A percentile compares a stretch with the other conserved stretches of the same genome.
Evolutionary conservation across 208 protist genomes (phyloP).

Genomic region (Wallacemonas collosoma): DNA sequence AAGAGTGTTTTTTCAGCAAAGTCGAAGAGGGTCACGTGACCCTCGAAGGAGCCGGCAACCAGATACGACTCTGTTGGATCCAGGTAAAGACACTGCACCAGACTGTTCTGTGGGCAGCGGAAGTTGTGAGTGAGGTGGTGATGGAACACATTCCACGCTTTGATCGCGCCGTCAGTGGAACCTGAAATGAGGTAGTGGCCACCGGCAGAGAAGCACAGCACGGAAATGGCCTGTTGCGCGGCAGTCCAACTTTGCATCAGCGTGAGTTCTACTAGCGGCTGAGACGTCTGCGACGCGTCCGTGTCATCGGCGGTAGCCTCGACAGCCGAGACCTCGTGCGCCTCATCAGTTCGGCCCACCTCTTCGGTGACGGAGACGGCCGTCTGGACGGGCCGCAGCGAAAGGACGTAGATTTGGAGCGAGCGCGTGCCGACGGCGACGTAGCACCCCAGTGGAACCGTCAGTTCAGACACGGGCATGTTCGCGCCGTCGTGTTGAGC

Average conservation of each 20-base stretch:
- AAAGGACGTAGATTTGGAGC: constrained; percentile 80
- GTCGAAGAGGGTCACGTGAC: constrained; percentile 83
- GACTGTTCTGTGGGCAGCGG: constrained; percentile 44
- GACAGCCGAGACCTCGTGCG: background rate
- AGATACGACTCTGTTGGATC: constrained; percentile 65
- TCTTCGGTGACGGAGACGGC: background rate
- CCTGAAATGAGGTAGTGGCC: constrained; percentile 76
- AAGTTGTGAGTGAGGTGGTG: constrained; percentile 92
- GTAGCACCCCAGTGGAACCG: constrained; percentile 64
- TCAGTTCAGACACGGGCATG: constrained; percentile 17
- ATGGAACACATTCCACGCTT: constrained; percentile 90
- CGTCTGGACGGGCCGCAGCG: background rate
- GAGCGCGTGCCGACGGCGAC: constrained; percentile 79
- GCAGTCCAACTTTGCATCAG: constrained; percentile 78
- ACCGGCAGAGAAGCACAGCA: constrained; percentile 70
- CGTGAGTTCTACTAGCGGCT: constrained; percentile 24
- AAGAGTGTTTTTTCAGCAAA: constrained; percentile 72
- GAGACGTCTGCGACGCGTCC: background rate
- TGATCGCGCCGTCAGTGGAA: constrained; percentile 84
- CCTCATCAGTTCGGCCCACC: background rate
- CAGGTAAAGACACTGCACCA: constrained; percentile 71
- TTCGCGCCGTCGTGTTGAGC: background rate
- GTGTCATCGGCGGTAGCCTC: constrained; percentile 2
- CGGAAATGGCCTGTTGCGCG: constrained; percentile 86
- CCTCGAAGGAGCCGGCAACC: constrained; percentile 81